Evolutionary conservation across 257 asterid genomes (phyloP), one percentile per base, ranked within the genome.

Genomic region (Penstemon barbatus): DNA sequence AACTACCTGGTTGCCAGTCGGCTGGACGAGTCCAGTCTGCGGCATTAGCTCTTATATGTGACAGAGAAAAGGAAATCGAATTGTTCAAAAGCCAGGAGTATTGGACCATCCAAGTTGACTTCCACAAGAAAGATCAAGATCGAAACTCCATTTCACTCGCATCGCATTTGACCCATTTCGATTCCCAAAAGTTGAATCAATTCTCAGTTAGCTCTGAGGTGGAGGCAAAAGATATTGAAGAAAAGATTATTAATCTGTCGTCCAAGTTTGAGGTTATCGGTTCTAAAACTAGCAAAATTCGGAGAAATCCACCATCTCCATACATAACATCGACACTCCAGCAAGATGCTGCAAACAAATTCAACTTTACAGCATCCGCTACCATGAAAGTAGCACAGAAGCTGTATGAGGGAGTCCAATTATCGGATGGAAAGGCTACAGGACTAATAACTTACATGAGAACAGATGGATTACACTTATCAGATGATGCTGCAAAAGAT

Each of bases 21-120:
- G 97, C 99, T 74, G 99, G 99, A 33, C 90, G 97, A 63, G 99
- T 93, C 63, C 99, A 93, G 68, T 93, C 97, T 65, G 96, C 96
- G 75, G 96, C 99, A 48, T 79, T 93, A 57, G 86, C 96, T 75
- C 92, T 93, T 59, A 73, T 93, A 79, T 84, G 95, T 73, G 99
- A 93, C 57, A 72, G 97, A 72, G 99, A 93, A 82, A 86, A 78
- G 80, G 97, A 90, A 77, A 87, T 93, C 40, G 91, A 87, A 68
- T 83, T 75, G 52, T 88, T 90, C 68, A 87, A 74, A 62, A 80
- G 94, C 58, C 89, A 84, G 56, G 99, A 93, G 77, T 93, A 88
- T 75, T 93, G 97, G 98, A 82, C 90, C 8, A 65, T 90, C 11
- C 78, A 77, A 41, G 91, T 80, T 68, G 79, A 82, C 8, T 90